Evolutionary conservation across 352 stramenopile genomes (phyloP), one percentile per base, ranked within the genome.

Genomic region (Phytophthora palmivora): DNA sequence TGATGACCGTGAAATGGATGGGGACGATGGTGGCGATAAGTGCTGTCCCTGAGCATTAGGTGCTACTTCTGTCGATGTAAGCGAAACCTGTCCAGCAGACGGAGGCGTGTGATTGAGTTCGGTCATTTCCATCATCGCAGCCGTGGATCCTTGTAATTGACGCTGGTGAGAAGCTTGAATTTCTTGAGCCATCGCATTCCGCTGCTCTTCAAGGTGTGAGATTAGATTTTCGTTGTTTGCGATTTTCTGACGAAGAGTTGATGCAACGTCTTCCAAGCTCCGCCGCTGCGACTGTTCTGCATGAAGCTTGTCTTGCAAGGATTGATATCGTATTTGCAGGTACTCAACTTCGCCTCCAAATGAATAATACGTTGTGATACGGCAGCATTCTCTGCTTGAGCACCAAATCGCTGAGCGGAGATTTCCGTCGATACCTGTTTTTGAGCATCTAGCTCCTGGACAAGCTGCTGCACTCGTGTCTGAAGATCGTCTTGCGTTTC

Each of bases 361-460:
- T n/a, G n/a, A n/a, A n/a, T n/a, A 37, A 95, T 89, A 12, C 81
- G 78, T 67, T 95, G 87, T 2, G 86, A 78, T 0, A 92, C 80
- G 0, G 81, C 71, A 8, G 87, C 86, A 24, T 87, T 90, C 43
- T 94, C 79, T 8, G 87, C 84, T 42, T 92, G 83, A 1, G 76
- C 82, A 16, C 83, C 87, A 61, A 91, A 91, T 12, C 82, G 69
- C 50, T 92, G 87, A 10, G 84, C 84, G 15, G 84, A 94, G 26
- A 94, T 91, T 57, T 94, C 84, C 3, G 85, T 89, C 0, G 82
- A 78, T 15, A 92, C 79, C 26, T 87, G 70, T 41, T 85, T 84
- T 59, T 94, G 84, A 0, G 84, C 63, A 19, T 90, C 72, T 6
- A 92, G 51, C 43, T 91, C 84, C 8, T 73, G 41, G 2, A 73